Conservation (phyloP, 2,329 filamentous ascomycete species). For the Pestalotiopsis sp. region DNA sequence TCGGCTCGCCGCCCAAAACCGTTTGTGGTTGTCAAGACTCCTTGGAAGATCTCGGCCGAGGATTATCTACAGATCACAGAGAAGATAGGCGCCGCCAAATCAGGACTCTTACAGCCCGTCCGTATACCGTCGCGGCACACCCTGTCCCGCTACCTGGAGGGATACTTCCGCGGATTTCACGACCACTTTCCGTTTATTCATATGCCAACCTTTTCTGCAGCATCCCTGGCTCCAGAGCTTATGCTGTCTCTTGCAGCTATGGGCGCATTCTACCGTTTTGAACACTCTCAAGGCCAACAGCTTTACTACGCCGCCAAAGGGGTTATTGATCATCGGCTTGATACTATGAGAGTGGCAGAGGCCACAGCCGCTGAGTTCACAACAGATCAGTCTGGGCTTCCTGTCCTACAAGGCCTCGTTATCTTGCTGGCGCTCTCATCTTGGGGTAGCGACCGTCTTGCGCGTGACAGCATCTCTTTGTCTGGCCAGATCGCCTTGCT, state of each 20-base stretch:
- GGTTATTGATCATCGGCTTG: slow-evolving; percentile 43
- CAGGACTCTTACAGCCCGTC: neutral
- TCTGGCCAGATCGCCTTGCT: slow-evolving; percentile 23
- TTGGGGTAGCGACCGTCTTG: slow-evolving; percentile 23
- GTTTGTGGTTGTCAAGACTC: neutral
- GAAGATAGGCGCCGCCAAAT: neutral
- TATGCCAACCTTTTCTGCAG: slow-evolving; percentile 47
- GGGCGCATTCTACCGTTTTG: slow-evolving; percentile 51
- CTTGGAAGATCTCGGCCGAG: neutral
- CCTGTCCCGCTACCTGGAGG: slow-evolving; percentile 50
- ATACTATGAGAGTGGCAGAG: slow-evolving; percentile 12
- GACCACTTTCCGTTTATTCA: slow-evolving; percentile 56
- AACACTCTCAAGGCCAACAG: slow-evolving; percentile 52
- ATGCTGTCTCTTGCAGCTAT: slow-evolving; percentile 53
- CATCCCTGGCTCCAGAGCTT: slow-evolving; percentile 47
- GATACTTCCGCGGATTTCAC: slow-evolving; percentile 52
- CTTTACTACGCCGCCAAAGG: slow-evolving; percentile 58
- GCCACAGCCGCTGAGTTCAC: neutral
- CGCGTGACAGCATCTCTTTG: slow-evolving; percentile 25
- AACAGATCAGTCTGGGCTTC: slow-evolving; percentile 33
- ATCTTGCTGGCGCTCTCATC: slow-evolving; percentile 33
- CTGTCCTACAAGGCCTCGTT: slow-evolving; percentile 35
- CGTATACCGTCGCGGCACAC: slow-evolving; percentile 48
- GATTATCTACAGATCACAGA: neutral
- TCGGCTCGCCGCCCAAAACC: neutral